Base-by-base conservation (phyloP, 768 basidiomycete species). In the Termitomyces sp. region DNA sequence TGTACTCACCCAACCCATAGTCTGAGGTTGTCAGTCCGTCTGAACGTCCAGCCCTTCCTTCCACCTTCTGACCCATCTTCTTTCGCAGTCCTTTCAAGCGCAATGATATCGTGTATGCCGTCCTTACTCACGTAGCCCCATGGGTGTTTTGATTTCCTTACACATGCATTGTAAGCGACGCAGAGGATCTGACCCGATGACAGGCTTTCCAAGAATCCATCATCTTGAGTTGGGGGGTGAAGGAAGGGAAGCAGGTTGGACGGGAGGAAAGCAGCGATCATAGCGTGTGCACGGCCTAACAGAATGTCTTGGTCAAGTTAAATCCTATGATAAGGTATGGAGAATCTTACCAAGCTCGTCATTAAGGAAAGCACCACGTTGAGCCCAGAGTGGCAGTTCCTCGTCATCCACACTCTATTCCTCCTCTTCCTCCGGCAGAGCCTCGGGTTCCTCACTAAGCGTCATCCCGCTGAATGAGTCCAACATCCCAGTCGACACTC, bases 81-180 rank as follows among this genome's bases (percentile, higher is more conserved):
- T 12, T 71, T 68, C 7, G 74, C 75, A 0, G 78, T 77, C 53
- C 71, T 73, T 66, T 91, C 89, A 16, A 92, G 80, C 3, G 80
- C 75, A 19, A 85, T 69, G 45, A 95, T 85, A 64, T 92, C 90
- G 64, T 95, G 94, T 17, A 96, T 84, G 2, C 84, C 82, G 56
- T 88, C 84, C 43, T 78, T 72, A 59, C 81, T 89, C 56, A 95
- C 87, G 70, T 87, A 95, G 0, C 93, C 94, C 92, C 92, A 96
- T 0, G 91, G 90, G 61, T 88, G 84, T 46, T 83, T 83, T 8
- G 91, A 93, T 57, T 84, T 82, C 25, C 94, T 83, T 0, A 95
- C 88, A 29, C 84, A 87, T 11, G 81, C 70, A 69, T 95, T 96
- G 73, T 93, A 94, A 0, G 90, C 86, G 2, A 77, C 68, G 63